Evolutionary conservation across 805 yeast genomes (phyloP).

Genomic region (Dipodascopsis uninucleata): DNA sequence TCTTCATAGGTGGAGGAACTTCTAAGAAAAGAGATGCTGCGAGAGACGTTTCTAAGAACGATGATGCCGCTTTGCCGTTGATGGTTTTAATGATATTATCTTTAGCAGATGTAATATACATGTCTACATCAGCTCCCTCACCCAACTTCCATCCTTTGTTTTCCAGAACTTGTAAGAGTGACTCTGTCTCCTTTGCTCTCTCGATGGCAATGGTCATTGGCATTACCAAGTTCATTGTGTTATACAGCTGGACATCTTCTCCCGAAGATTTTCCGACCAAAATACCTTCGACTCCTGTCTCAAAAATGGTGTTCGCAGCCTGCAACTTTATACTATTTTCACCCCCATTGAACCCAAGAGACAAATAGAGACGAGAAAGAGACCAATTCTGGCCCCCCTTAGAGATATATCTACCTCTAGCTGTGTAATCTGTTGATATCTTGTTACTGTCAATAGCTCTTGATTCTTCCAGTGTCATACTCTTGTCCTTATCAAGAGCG

Average conservation of each 20-base stretch:
- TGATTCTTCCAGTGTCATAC: conserved; percentile 2
- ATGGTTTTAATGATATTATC: conserved; percentile 60
- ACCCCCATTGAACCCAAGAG: conserved; percentile 9
- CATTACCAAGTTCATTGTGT: conserved; percentile 10
- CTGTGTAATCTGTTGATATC: not conserved
- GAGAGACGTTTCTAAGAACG: conserved; percentile 43
- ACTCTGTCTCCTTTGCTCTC: not conserved
- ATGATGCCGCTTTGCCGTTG: conserved; percentile 55
- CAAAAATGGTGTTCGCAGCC: conserved; percentile 23
- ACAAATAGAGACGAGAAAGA: conserved; percentile 6
- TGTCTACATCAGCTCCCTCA: conserved; percentile 27
- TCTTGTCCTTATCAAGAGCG: not conserved
- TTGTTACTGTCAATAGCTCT: not conserved
- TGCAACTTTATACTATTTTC: conserved; percentile 10
- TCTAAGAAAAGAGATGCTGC: conserved; percentile 23
- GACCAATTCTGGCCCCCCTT: conserved; percentile 23
- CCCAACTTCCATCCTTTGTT: conserved; percentile 1
- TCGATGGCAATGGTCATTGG: conserved; percentile 16
- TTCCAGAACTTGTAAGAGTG: conserved; percentile 15
- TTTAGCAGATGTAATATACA: conserved; percentile 47
- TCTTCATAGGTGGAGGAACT: conserved; percentile 14
- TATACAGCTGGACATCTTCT: conserved; percentile 13
- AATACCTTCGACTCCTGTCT: conserved; percentile 21
- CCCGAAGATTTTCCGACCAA: conserved; percentile 9
- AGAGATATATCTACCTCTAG: conserved; percentile 18